Evolutionary conservation across 2,329 filamentous ascomycete species (phyloP).

Genomic region (Colletotrichum sp.): DNA sequence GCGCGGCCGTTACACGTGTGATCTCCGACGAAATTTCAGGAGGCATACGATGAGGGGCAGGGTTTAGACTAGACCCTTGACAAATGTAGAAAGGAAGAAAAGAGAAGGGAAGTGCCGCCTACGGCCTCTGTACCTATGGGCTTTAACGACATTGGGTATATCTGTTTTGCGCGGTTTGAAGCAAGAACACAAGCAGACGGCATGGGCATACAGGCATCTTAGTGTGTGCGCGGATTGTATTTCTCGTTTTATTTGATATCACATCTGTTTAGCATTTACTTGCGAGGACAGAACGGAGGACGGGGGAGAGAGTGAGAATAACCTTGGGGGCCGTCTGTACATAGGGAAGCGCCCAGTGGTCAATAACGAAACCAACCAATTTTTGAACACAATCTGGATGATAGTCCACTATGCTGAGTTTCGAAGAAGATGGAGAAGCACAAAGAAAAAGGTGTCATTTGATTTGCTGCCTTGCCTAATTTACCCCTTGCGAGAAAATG

Average conservation of each 20-base stretch:
- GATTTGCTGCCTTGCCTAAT: neutral
- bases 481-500: neutral
- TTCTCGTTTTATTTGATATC: slow-evolving; percentile 12
- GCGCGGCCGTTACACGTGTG: neutral
- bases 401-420: neutral
- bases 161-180: neutral
- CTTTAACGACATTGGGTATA: neutral
- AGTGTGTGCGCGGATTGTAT: neutral
- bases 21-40: neutral
- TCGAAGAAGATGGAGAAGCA: neutral
- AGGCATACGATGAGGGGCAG: neutral
- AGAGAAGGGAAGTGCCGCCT: neutral
- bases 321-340: neutral
- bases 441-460: neutral
- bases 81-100: neutral
- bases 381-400: neutral
- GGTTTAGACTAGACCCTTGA: neutral
- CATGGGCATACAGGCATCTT: neutral
- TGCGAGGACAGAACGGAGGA: neutral
- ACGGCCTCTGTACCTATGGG: slow-evolving; percentile 4
- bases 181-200: neutral
- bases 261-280: neutral
- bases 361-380: neutral
- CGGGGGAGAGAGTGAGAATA: neutral
- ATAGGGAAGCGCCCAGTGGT: neutral